These are phyloP conservation scores for Colletotrichum ledebouriae DNA, from an alignment of 2,329 filamentous ascomycete genomes.

Conservation along the genomic window DNA sequence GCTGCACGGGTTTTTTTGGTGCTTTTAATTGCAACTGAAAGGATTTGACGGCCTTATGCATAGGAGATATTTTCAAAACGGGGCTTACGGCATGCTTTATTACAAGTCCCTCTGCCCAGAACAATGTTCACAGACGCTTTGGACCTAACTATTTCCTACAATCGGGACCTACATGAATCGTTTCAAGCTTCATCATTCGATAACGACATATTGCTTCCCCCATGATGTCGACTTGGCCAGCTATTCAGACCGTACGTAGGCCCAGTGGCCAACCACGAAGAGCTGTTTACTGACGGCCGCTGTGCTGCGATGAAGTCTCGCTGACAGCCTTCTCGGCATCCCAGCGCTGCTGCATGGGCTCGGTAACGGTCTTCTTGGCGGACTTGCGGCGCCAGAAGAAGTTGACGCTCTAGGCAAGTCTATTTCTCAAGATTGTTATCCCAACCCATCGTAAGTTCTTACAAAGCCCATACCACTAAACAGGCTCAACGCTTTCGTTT, in stretches of 20 bases:
- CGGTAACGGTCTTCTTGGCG: conserved; percentile 40
- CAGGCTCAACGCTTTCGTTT: too few species aligned
- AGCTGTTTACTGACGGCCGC: conserved; percentile 1
- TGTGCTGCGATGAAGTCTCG: conserved; percentile 39
- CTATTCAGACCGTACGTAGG: too few species aligned
- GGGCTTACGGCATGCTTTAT: too few species aligned
- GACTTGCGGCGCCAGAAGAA: conserved; percentile 49
- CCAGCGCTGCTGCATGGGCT: conserved; percentile 42
- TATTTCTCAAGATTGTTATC: too few species aligned
- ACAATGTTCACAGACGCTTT: background rate
- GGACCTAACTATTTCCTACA: conserved; percentile 10
- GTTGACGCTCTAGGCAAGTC: too few species aligned
- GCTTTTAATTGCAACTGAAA: background rate
- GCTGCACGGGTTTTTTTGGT: too few species aligned
- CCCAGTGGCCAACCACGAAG: background rate
- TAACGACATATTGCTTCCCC: background rate
- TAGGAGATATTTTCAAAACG: too few species aligned
- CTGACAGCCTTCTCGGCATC: conserved; percentile 44
- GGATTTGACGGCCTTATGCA: background rate
- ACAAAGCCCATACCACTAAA: too few species aligned
- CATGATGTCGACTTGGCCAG: background rate
- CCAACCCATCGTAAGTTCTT: too few species aligned
- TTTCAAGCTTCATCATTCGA: conserved; percentile 5
- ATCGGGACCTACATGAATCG: conserved; percentile 18
- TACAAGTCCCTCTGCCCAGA: too few species aligned